A percentile compares a stretch with the other conserved stretches of the same genome.
These are phyloP conservation scores for Azolla pinnata DNA, from an alignment of 75 land plant genomes.

Conservation along the genomic window DNA sequence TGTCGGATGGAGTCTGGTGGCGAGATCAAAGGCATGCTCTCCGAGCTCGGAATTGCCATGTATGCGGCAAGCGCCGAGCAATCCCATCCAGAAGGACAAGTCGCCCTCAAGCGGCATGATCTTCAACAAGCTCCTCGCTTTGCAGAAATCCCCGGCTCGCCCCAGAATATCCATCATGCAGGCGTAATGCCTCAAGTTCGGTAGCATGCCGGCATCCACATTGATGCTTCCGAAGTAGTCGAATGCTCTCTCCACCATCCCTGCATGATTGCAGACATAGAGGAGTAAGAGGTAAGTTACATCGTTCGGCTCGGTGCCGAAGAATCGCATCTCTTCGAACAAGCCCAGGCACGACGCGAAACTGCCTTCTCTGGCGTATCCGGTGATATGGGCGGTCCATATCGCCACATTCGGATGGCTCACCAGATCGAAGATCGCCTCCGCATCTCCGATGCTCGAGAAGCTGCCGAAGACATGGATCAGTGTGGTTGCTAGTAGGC, in stretches of 20 bases:
- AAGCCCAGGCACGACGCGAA: conserved; percentile 15
- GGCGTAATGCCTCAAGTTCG: conserved; percentile 53
- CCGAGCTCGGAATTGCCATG: conserved; percentile 33
- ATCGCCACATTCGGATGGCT: neutral
- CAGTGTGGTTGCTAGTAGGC: neutral
- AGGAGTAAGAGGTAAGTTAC: conserved; percentile 59
- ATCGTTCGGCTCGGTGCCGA: conserved; percentile 53
- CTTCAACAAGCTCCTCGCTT: conserved; percentile 41
- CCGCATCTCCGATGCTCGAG: neutral
- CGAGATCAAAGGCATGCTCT: conserved; percentile 34
- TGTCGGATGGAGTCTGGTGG: conserved; percentile 34
- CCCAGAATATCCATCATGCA: conserved; percentile 66
- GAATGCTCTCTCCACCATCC: conserved; percentile 47
- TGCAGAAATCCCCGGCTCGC: conserved; percentile 52
- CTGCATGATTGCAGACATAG: conserved; percentile 62
- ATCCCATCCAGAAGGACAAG: conserved; percentile 50
- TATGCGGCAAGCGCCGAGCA: conserved; percentile 53
- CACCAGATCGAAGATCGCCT: neutral
- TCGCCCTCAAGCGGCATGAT: conserved; percentile 59
- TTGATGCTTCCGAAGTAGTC: conserved; percentile 41
- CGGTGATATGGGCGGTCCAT: neutral
- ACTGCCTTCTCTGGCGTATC: neutral
- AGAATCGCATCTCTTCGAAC: conserved; percentile 41
- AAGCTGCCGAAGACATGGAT: neutral
- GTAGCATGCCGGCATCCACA: conserved; percentile 31